Percentiles rank a stretch among this genome's conserved stretches.
Conservation (phyloP, 495 filamentous ascomycete species). For the Podospora didyma region DNA sequence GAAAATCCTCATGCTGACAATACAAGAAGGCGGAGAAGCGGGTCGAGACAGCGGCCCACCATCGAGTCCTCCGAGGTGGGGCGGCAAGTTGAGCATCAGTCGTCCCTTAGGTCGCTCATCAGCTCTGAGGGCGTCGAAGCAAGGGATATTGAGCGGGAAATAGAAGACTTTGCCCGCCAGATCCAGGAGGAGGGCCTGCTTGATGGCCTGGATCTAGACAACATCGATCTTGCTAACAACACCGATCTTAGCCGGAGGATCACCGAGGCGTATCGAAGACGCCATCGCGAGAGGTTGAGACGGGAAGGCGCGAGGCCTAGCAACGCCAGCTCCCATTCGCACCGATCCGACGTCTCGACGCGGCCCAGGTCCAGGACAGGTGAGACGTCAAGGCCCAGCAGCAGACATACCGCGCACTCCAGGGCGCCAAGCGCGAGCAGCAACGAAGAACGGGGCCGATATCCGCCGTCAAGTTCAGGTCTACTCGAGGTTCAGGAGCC, state of each 20-base stretch:
- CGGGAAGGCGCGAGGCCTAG: constrained; percentile 37
- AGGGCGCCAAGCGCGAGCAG: constrained; percentile 34
- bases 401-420: constrained; percentile 38
- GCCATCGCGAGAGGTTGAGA: constrained; percentile 54
- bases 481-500: constrained; percentile 44
- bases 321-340: constrained; percentile 32
- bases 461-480: constrained; percentile 39
- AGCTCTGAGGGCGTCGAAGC: constrained; percentile 70
- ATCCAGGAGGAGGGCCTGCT: constrained; percentile 85
- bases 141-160: constrained; percentile 61
- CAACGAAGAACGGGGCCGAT: constrained; percentile 37
- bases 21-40: constrained; percentile 33
- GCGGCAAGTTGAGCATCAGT: constrained; percentile 72
- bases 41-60: constrained; percentile 30
- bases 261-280: constrained; percentile 75
- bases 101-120: constrained; percentile 77
- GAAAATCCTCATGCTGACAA: constrained; percentile 24
- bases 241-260: constrained; percentile 86
- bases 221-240: constrained; percentile 70
- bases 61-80: constrained; percentile 29
- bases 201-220: constrained; percentile 79
- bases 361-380: constrained; percentile 23
- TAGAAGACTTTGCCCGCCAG: constrained; percentile 80
- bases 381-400: constrained; percentile 31
- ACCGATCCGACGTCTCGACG: constrained; percentile 24